phyloP scores from a whole-genome alignment of 495 filamentous ascomycete species.

The Amniculicola lignicola region DNA sequence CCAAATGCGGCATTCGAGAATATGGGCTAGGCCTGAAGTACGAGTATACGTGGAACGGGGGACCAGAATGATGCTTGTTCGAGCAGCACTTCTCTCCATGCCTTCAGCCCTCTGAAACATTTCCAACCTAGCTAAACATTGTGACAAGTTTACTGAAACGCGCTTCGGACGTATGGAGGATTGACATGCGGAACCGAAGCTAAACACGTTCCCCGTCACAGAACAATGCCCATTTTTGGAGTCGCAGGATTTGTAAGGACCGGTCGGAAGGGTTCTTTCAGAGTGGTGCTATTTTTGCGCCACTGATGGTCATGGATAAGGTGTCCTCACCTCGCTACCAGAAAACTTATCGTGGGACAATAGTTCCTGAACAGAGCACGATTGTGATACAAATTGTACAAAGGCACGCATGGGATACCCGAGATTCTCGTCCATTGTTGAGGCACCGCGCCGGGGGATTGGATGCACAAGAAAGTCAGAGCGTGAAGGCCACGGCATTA shows the following conservation, averaged over 20 bases:
- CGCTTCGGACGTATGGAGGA: too few relatives aligned
- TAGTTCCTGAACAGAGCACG: background rate
- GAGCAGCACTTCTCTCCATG: too few relatives aligned
- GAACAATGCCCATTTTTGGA: background rate
- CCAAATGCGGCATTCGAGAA: too few relatives aligned
- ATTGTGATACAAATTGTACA: conserved; percentile 16
- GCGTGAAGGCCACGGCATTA: background rate
- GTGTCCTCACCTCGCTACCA: conserved; percentile 13
- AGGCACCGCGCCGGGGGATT: conserved; percentile 4
- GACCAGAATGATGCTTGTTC: too few relatives aligned
- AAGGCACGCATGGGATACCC: conserved; percentile 14
- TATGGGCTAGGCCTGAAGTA: too few relatives aligned
- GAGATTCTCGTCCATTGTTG: conserved; percentile 1
- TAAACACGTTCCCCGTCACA: too few relatives aligned
- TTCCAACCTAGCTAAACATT: too few relatives aligned
- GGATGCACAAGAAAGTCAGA: background rate
- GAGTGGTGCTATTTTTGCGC: background rate
- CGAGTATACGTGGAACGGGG: too few relatives aligned
- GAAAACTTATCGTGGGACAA: conserved; percentile 11
- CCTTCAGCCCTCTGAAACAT: too few relatives aligned
- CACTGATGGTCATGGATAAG: background rate
- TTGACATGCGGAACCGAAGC: too few relatives aligned
- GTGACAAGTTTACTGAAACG: too few relatives aligned
- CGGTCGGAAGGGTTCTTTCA: background rate
- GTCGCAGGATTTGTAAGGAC: conserved; percentile 1